Evolutionary conservation across 805 yeast genomes (phyloP).

Genomic region (Ogataea angusta): DNA sequence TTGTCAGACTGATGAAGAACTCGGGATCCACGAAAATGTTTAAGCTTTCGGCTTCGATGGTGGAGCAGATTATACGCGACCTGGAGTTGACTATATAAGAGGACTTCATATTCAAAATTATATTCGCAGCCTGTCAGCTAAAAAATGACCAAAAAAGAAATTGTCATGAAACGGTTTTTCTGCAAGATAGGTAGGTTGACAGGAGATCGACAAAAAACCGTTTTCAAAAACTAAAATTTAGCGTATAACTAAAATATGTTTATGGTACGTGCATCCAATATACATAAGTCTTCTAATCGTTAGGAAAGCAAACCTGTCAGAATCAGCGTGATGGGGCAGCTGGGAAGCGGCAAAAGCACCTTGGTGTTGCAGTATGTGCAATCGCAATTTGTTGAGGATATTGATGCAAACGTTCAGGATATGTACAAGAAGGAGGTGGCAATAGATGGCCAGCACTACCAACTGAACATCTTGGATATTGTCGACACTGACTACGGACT

Average conservation of each 20-base stretch:
- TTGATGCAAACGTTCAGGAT: slow-evolving; percentile 31
- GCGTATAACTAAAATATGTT: slow-evolving; percentile 2
- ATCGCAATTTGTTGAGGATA: slow-evolving; percentile 19
- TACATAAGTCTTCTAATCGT: slow-evolving; percentile 4
- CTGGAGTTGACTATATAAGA: slow-evolving; percentile 5
- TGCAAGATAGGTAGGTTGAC: slow-evolving; percentile 6
- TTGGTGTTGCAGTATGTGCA: slow-evolving; percentile 25
- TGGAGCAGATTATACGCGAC: slow-evolving; percentile 14
- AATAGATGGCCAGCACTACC: slow-evolving; percentile 37
- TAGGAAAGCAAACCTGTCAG: slow-evolving; percentile 14
- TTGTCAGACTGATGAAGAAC: slow-evolving; percentile 22
- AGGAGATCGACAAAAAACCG: not conserved
- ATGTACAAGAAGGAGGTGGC: slow-evolving; percentile 20
- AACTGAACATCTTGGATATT: slow-evolving; percentile 66
- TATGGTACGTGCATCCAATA: slow-evolving; percentile 5
- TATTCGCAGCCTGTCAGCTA: not conserved
- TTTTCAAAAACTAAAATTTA: not conserved
- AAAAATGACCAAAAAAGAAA: not conserved
- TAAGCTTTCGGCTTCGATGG: slow-evolving; percentile 20
- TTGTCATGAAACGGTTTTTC: slow-evolving; percentile 7
- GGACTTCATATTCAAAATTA: not conserved
- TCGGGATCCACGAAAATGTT: slow-evolving; percentile 22
- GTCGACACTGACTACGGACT: slow-evolving; percentile 73
- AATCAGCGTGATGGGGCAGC: slow-evolving; percentile 31
- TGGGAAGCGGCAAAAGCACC: slow-evolving; percentile 33